Conservation (phyloP, 116 monocot genomes). For the Trichopus zeylanicus region DNA sequence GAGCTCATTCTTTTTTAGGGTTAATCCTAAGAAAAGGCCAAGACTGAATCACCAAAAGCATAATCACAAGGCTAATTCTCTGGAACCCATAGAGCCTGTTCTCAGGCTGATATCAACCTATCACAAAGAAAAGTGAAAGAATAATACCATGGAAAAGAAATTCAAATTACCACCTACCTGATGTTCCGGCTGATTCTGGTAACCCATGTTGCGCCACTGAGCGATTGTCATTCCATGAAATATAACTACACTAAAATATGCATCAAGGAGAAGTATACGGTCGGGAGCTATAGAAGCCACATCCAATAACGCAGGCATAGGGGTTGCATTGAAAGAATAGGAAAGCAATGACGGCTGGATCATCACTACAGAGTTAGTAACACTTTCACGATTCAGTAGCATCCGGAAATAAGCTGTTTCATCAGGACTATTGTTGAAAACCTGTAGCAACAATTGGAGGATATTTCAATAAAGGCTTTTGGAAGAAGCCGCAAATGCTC, state of each 20-base stretch:
- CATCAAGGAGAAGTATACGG: slow-evolving; percentile 82
- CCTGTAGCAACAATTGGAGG: slow-evolving; percentile 20
- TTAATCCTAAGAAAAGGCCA: too few species aligned
- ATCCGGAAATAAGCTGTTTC: slow-evolving; percentile 98
- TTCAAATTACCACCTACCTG: slow-evolving; percentile 35
- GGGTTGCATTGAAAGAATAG: slow-evolving; percentile 79
- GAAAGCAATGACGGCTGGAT: slow-evolving; percentile 91
- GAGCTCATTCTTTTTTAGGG: too few species aligned
- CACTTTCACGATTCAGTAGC: slow-evolving; percentile 78
- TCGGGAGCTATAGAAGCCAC: slow-evolving; percentile 82
- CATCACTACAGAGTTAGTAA: slow-evolving; percentile 89
- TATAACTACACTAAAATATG: slow-evolving; percentile 93
- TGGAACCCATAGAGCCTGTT: too few species aligned
- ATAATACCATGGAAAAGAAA: too few species aligned
- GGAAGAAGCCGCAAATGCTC: neutral
- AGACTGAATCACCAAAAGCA: too few species aligned
- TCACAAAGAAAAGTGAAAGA: too few species aligned
- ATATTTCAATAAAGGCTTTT: too few species aligned
- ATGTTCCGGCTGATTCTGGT: slow-evolving; percentile 91
- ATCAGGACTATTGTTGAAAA: slow-evolving; percentile 97
- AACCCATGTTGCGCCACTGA: slow-evolving; percentile 96
- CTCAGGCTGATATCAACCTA: too few species aligned
- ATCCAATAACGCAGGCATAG: slow-evolving; percentile 74
- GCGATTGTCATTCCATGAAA: slow-evolving; percentile 97
- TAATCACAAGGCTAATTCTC: too few species aligned